These are phyloP conservation scores for Leishmania aethiopica DNA, from an alignment of 208 protist species.

Conservation along the genomic window DNA sequence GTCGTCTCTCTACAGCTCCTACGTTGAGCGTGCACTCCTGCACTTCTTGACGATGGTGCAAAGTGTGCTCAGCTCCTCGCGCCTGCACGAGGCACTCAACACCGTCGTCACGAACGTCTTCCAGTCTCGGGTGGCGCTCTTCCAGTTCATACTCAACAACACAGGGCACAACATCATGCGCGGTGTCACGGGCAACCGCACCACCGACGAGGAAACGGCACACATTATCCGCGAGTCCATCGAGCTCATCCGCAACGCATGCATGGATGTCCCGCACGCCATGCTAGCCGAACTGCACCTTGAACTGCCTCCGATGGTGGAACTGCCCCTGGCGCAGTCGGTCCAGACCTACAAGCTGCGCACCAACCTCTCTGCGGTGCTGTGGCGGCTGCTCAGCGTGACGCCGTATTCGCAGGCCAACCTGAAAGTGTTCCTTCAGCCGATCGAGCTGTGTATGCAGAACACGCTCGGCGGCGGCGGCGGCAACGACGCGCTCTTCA, in stretches of 20 bases:
- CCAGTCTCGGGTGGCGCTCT: conserved; percentile 58
- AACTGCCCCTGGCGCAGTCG: conserved; percentile 77
- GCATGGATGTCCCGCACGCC: conserved; percentile 51
- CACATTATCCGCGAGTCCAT: conserved; percentile 76
- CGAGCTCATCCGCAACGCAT: conserved; percentile 73
- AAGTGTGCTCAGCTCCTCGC: conserved; percentile 49
- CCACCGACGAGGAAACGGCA: conserved; percentile 54
- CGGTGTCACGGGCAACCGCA: conserved; percentile 31
- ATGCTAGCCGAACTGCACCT: conserved; percentile 66
- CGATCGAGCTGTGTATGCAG: conserved; percentile 75
- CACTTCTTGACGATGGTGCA: conserved; percentile 76
- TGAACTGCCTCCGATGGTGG: conserved; percentile 73
- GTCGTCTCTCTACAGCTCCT: conserved; percentile 36
- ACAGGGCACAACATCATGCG: conserved; percentile 83
- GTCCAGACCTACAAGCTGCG: conserved; percentile 81
- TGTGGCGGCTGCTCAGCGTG: conserved; percentile 59
- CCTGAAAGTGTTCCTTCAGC: conserved; percentile 58
- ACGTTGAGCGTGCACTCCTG: conserved; percentile 77
- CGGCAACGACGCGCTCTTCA: conserved; percentile 54
- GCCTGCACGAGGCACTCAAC: conserved; percentile 49
- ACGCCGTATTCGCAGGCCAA: conserved; percentile 36
- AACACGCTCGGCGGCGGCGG: conserved; percentile 53
- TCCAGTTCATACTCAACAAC: conserved; percentile 86
- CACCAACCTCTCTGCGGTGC: conserved; percentile 65
- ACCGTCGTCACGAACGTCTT: conserved; percentile 73